phyloP scores from a whole-genome alignment of 345 rosid species.

The Murraya koenigii region DNA sequence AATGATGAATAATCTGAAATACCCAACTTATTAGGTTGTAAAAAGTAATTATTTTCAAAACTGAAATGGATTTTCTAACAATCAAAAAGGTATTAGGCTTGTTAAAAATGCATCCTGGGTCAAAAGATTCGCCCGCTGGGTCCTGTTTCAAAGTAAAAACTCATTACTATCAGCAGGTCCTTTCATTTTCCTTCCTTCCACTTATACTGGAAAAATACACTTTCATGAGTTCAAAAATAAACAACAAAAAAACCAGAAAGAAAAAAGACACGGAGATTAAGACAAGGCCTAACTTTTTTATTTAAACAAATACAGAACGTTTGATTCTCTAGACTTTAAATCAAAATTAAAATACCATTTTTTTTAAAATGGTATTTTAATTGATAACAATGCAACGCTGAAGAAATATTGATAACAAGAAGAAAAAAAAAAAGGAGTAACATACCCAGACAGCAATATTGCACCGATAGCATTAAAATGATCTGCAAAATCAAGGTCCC shows the following conservation, averaged over 20 bases:
- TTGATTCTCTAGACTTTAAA: not conserved
- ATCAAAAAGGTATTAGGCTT: not conserved
- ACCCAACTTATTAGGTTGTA: no score
- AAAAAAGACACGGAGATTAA: not conserved
- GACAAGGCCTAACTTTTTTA: not conserved
- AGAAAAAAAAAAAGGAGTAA: not conserved
- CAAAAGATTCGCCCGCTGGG: not conserved
- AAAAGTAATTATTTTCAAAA: not conserved
- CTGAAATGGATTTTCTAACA: not conserved
- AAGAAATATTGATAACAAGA: not conserved
- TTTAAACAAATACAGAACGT: not conserved
- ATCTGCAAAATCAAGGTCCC: slow-evolving; percentile 15
- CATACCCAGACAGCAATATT: slow-evolving; percentile 32
- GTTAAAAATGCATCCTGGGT: not conserved
- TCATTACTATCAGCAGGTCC: not conserved
- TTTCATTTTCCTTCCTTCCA: not conserved
- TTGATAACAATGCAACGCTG: not conserved
- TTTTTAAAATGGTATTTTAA: no score
- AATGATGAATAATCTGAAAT: not conserved
- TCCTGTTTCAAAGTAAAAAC: not conserved
- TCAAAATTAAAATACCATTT: not conserved
- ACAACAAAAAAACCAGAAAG: not conserved
- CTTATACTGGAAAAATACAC: not conserved
- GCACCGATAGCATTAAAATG: slow-evolving; percentile 17
- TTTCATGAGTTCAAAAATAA: not conserved